Base-by-base conservation (phyloP, 768 basidiomycete species). In the Lactarius sanguifluus region DNA sequence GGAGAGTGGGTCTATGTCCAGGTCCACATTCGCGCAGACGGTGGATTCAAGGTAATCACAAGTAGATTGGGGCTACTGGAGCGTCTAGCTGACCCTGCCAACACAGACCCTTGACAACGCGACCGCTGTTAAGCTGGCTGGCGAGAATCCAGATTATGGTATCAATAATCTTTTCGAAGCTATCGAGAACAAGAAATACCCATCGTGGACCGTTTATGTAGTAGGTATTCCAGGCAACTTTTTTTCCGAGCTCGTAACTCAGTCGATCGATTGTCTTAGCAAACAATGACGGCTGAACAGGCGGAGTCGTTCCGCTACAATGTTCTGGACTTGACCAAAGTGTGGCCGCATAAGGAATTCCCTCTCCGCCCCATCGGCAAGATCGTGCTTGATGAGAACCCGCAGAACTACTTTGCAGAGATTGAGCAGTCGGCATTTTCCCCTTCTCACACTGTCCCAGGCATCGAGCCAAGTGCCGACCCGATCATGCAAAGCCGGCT, bases 401-500 rank as follows among this genome's bases (percentile, higher is more conserved):
- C 83, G 23, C 80, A 88, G 75, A 93, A 94, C 80, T 97, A 94
- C 84, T 97, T 97, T 66, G 88, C 94, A 59, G 96, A 98, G 80
- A 88, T 95, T 56, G 96, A 98, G 77, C 94, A 98, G 84, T 81
- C 79, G 66, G 94, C 94, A 2, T 96, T 93, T 82, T 85, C 93
- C 23, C 96, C 96, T 0, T 90, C 92, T 0, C 96, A 98, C 77
- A 79, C 86, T 58, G 76, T 96, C 12, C 92, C 91, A 1, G 96
- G 94, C 77, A 85, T 95, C 70, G 96, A 97, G 80, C 85, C 94
- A 47, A 89, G 91, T 5, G 85, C 88, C 25, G 96, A 98, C 78
- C 96, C 96, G 28, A 92, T 98, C 71, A 83, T 98, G 70, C 95
- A 98, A 75, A 90, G 91, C 25, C 92, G 96, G 62, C 85, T 97